phyloP scores from a whole-genome alignment of 1,139 yeast species.

The Yamadazyma atmosphaerica region DNA sequence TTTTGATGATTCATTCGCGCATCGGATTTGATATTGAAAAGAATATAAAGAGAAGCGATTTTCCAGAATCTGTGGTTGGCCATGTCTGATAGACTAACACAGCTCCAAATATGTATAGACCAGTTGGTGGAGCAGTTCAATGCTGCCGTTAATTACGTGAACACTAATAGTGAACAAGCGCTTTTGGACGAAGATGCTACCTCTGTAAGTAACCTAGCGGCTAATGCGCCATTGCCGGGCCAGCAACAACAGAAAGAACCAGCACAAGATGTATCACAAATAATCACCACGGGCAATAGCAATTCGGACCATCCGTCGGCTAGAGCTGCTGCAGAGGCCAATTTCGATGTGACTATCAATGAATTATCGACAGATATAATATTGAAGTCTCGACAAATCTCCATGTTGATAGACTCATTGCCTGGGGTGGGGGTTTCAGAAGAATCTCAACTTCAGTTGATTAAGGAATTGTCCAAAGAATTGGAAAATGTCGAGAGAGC shows the following conservation, averaged over 20 bases:
- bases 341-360: slow-evolving; percentile 58
- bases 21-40: too few species aligned
- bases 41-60: too few species aligned
- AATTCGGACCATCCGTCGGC: slow-evolving; percentile 19
- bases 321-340: slow-evolving; percentile 19
- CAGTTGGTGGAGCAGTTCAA: slow-evolving; percentile 90
- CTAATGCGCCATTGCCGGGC: slow-evolving; percentile 47
- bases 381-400: slow-evolving; percentile 81
- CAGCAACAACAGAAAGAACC: slow-evolving; percentile 18
- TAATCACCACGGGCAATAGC: slow-evolving; percentile 10
- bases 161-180: slow-evolving; percentile 45
- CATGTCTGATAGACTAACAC: slow-evolving; percentile 88
- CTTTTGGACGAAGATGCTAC: slow-evolving; percentile 39
- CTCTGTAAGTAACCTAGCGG: slow-evolving; percentile 43
- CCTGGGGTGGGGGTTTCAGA: slow-evolving; percentile 94
- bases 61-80: too few species aligned
- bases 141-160: slow-evolving; percentile 85
- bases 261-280: not conserved
- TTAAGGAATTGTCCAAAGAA: slow-evolving; percentile 64
- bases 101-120: slow-evolving; percentile 87
- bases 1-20: too few species aligned
- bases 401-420: slow-evolving; percentile 79
- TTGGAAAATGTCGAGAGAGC: slow-evolving; percentile 61
- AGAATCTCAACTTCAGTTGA: slow-evolving; percentile 65
- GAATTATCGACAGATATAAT: slow-evolving; percentile 84